These are phyloP conservation scores for Blastomyces emzantsi DNA, from an alignment of 2,329 filamentous ascomycete genomes.

Conservation along the genomic window DNA sequence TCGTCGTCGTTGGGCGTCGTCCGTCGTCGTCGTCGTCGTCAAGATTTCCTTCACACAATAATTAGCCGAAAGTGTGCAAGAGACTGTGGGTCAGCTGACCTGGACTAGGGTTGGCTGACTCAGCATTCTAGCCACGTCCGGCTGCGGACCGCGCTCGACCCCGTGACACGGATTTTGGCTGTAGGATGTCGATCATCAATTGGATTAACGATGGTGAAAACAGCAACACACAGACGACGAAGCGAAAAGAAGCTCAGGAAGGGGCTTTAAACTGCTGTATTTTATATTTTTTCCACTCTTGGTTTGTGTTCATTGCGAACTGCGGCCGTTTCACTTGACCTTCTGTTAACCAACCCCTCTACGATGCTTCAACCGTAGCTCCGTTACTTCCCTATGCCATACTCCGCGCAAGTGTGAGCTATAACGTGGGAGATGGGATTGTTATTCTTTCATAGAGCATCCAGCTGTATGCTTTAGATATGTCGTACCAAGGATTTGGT, in stretches of 20 bases:
- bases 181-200: too few species aligned
- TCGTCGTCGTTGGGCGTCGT: conserved; percentile 2
- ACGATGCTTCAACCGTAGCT: neutral
- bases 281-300: neutral
- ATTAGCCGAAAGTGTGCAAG: conserved; percentile 10
- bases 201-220: too few species aligned
- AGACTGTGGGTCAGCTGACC: conserved; percentile 19
- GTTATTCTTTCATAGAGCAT: neutral
- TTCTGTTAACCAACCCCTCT: neutral
- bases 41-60: neutral
- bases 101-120: conserved; percentile 14
- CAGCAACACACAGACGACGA: neutral
- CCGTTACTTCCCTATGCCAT: neutral
- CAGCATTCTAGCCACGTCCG: neutral
- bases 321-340: neutral
- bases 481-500: conserved; percentile 16
- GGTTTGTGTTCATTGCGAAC: neutral
- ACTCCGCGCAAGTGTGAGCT: neutral
- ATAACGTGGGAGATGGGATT: neutral
- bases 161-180: neutral
- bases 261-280: neutral
- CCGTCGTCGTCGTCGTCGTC: neutral
- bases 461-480: neutral
- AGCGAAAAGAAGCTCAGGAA: neutral
- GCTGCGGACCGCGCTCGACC: neutral